Evolutionary conservation across 2,329 filamentous ascomycete genomes (phyloP).

Genomic region (Acrocalymma vagum): DNA sequence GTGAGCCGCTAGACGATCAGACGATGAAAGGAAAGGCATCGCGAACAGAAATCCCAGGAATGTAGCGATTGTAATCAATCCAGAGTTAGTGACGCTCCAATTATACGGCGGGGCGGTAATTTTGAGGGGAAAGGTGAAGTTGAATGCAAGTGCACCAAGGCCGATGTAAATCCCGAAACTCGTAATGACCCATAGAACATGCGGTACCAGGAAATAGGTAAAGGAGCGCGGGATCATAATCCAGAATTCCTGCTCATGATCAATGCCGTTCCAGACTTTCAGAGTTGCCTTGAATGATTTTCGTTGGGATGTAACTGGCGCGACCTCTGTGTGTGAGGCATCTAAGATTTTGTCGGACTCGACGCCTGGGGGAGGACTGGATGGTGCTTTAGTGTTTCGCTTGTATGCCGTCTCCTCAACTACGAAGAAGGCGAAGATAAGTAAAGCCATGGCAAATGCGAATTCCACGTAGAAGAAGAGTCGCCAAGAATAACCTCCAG

Average conservation of each 20-base stretch:
- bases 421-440: constrained; percentile 62
- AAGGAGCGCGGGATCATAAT: constrained; percentile 44
- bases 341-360: constrained; percentile 20
- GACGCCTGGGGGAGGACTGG: constrained; percentile 4
- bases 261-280: constrained; percentile 42
- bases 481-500: constrained; percentile 65
- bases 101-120: constrained; percentile 44
- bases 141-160: constrained; percentile 48
- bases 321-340: constrained; percentile 31
- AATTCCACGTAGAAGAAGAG: constrained; percentile 70
- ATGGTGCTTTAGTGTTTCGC: constrained; percentile 5
- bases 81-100: constrained; percentile 36
- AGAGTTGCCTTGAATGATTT: constrained; percentile 38
- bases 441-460: constrained; percentile 58
- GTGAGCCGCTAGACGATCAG: constrained; percentile 61
- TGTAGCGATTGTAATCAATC: constrained; percentile 43
- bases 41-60: constrained; percentile 46
- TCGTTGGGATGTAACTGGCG: constrained; percentile 30
- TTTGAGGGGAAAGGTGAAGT: constrained; percentile 48
- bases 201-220: constrained; percentile 47
- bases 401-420: constrained; percentile 68
- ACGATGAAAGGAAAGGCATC: constrained; percentile 41
- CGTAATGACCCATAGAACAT: constrained; percentile 48
- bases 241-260: constrained; percentile 45
- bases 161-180: constrained; percentile 50